Evolutionary conservation across 2,329 filamentous ascomycete genomes (phyloP).

Genomic region (Cyphellophora europaea): DNA sequence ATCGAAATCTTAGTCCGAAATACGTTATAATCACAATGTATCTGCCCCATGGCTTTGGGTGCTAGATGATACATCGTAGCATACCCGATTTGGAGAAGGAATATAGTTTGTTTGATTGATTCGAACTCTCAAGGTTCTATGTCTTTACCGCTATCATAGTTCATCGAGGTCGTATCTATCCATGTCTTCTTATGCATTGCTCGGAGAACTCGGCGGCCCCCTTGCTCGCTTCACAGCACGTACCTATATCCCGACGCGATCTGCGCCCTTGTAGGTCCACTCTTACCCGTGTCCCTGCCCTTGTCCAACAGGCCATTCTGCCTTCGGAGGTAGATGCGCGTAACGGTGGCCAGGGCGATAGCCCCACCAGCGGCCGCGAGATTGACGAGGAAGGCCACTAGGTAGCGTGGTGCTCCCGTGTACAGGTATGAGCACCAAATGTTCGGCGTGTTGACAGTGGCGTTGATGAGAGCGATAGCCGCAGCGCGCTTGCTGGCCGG

Average conservation of each 20-base stretch:
- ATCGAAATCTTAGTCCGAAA: no score
- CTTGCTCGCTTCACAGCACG: no score
- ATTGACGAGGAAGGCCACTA: conserved; percentile 19
- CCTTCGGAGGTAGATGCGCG: conserved; percentile 16
- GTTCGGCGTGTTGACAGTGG: conserved; percentile 48
- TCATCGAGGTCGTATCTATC: no score
- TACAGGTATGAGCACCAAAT: conserved; percentile 20
- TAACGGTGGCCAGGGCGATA: conserved; percentile 15
- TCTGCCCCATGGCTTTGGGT: no score
- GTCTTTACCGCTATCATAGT: no score
- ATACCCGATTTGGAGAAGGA: no score
- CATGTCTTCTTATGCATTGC: no score
- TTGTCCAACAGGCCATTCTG: conserved; percentile 19
- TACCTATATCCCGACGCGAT: conserved; percentile 17
- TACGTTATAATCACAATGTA: no score
- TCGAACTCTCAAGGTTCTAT: no score
- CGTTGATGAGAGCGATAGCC: conserved; percentile 67
- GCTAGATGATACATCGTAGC: no score
- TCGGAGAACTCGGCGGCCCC: no score
- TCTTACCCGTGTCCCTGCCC: conserved; percentile 15
- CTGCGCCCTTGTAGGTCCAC: conserved; percentile 17
- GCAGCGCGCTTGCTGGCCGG: conserved; percentile 66
- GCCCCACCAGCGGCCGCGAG: conserved; percentile 15
- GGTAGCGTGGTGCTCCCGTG: conserved; percentile 16
- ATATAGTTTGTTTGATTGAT: no score